phyloP scores from a whole-genome alignment of 2,329 filamentous ascomycete genomes.

The Fonsecaea pedrosoi region DNA sequence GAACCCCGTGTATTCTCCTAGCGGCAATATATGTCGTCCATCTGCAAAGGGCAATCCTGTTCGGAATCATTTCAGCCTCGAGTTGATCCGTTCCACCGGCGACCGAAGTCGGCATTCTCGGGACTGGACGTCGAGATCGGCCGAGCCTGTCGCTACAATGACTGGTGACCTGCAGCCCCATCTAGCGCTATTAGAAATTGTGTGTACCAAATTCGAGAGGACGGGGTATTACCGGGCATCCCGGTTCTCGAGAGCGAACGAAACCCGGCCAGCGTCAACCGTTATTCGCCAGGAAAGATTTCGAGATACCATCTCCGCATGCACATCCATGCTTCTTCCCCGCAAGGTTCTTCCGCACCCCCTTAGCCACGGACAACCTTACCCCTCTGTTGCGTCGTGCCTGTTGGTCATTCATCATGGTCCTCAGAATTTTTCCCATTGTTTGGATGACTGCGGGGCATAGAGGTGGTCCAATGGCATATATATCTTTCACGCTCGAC shows the following conservation, averaged over 20 bases:
- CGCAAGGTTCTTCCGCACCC: conserved; percentile 17
- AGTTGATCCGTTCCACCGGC: conserved; percentile 9
- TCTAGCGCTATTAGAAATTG: neutral
- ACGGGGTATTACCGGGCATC: conserved; percentile 8
- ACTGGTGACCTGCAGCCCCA: neutral
- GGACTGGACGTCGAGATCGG: neutral
- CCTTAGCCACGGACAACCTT: conserved; percentile 6
- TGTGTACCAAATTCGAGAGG: neutral
- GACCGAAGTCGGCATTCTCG: conserved; percentile 10
- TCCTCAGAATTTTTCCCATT: neutral
- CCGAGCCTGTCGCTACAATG: neutral
- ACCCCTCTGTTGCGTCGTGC: conserved; percentile 17
- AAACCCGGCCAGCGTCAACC: neutral
- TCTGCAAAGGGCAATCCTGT: neutral
- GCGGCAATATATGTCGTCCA: neutral
- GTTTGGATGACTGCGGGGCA: conserved; percentile 22
- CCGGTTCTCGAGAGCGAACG: conserved; percentile 13
- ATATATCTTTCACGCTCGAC: conserved; percentile 15
- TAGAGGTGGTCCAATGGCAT: conserved; percentile 15
- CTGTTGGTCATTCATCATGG: conserved; percentile 12
- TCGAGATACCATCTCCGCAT: conserved; percentile 22
- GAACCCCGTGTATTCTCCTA: neutral
- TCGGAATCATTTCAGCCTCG: neutral
- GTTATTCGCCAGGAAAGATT: neutral
- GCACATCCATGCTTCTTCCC: conserved; percentile 6